Percentiles rank a stretch among this genome's conserved stretches.
Conservation (phyloP, 768 basidiomycete genomes). For the Tylopilus felleus region DNA sequence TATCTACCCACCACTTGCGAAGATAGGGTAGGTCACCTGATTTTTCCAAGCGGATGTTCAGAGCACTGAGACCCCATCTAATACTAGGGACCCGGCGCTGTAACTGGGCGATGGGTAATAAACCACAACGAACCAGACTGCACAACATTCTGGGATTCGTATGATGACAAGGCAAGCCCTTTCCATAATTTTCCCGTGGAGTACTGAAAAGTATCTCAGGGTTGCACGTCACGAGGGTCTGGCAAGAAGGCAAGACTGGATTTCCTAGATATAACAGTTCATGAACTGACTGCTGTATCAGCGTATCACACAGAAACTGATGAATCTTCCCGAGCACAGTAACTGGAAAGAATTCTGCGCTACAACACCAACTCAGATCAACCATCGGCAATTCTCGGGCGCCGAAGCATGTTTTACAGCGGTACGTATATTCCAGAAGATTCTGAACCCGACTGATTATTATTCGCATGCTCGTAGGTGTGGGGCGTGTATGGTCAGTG, state of each 20-base stretch:
- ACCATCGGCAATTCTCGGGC: slow-evolving; percentile 20
- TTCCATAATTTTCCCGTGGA: not conserved
- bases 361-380: slow-evolving; percentile 31
- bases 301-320: slow-evolving; percentile 27
- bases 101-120: slow-evolving; percentile 29
- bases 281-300: slow-evolving; percentile 7
- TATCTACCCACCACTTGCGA: slow-evolving; percentile 22
- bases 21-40: slow-evolving; percentile 18
- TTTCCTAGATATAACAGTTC: not conserved
- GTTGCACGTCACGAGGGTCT: slow-evolving; percentile 24
- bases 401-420: slow-evolving; percentile 15
- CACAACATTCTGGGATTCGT: slow-evolving; percentile 21
- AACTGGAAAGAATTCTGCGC: slow-evolving; percentile 36
- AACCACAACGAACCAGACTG: slow-evolving; percentile 28
- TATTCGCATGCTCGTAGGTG: slow-evolving; percentile 3
- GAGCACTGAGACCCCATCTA: not conserved
- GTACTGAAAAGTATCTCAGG: slow-evolving; percentile 11
- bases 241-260: slow-evolving; percentile 15
- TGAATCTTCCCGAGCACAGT: slow-evolving; percentile 20
- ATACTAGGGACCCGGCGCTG: slow-evolving; percentile 16
- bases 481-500: slow-evolving; percentile 25
- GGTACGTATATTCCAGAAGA: slow-evolving; percentile 1
- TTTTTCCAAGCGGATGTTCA: too few relatives aligned
- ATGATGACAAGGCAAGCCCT: slow-evolving; percentile 24
- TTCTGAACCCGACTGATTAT: not conserved